Conservation (phyloP, 306 rosid species). For the Trifolium repens region DNA sequence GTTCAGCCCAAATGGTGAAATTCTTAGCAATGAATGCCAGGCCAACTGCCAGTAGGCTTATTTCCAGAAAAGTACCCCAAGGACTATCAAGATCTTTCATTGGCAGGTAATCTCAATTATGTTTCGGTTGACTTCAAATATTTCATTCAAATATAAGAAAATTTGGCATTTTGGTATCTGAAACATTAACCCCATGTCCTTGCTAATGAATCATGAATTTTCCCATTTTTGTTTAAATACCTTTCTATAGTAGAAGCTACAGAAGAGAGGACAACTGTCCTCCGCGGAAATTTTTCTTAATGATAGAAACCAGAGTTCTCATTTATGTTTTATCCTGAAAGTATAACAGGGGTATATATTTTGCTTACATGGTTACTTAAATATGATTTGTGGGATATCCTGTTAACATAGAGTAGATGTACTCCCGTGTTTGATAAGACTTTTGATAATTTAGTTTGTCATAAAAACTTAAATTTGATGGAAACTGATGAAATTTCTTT, state of each 20-base stretch:
- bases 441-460: slow-evolving; percentile 19
- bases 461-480: slow-evolving; percentile 18
- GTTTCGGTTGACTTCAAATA: slow-evolving; percentile 5
- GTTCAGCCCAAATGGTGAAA: slow-evolving; percentile 97
- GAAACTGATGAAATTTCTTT: slow-evolving; percentile 23
- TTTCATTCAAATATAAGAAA: slow-evolving; percentile 23
- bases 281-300: background rate
- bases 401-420: slow-evolving; percentile 27
- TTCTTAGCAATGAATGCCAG: slow-evolving; percentile 86
- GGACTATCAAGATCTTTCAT: slow-evolving; percentile 87
- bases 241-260: slow-evolving; percentile 21
- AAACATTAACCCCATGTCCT: background rate
- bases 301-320: slow-evolving; percentile 8
- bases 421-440: slow-evolving; percentile 5
- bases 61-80: slow-evolving; percentile 78
- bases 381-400: slow-evolving; percentile 14
- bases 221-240: slow-evolving; percentile 2
- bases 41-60: slow-evolving; percentile 83
- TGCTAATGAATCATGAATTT: slow-evolving; percentile 29
- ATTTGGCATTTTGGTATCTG: slow-evolving; percentile 6
- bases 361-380: slow-evolving; percentile 26
- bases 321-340: slow-evolving; percentile 6
- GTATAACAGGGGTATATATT: slow-evolving; percentile 13
- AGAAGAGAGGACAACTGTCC: background rate
- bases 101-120: slow-evolving; percentile 78